Percentiles rank a stretch among this genome's conserved stretches.
Conservation (phyloP, 805 yeast genomes). For the Saccharomycopsis sp. region DNA sequence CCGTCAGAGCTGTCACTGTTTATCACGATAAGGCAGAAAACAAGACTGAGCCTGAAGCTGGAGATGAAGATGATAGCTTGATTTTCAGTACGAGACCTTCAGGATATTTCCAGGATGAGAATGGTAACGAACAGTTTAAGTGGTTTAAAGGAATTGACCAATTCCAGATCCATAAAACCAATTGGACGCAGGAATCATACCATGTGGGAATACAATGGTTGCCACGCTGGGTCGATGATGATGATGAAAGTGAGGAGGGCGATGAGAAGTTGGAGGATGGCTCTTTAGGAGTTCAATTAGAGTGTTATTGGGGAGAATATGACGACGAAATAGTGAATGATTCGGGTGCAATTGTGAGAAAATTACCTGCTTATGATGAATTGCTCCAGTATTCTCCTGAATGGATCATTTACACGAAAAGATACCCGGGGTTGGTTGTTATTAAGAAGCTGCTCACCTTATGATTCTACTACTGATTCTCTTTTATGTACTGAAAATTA, state of each 20-base stretch:
- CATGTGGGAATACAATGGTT: constrained; percentile 72
- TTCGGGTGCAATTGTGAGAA: constrained; percentile 34
- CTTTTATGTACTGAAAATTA: too few relatives aligned
- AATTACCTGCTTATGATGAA: constrained; percentile 69
- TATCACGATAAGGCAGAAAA: constrained; percentile 31
- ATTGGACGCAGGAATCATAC: constrained; percentile 47
- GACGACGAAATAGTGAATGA: constrained; percentile 35
- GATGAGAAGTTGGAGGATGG: constrained; percentile 29
- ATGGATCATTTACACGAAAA: constrained; percentile 58
- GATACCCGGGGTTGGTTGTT: constrained; percentile 61
- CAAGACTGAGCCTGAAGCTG: constrained; percentile 1
- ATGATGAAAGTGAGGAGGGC: constrained; percentile 29
- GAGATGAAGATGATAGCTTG: background rate
- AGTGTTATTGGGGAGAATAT: constrained; percentile 78
- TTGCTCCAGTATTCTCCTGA: constrained; percentile 60
- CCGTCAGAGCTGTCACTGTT: constrained; percentile 57
- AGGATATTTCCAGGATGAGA: constrained; percentile 28
- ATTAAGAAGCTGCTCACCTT: constrained; percentile 32
- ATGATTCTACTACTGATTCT: too few relatives aligned
- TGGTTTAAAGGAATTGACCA: constrained; percentile 57
- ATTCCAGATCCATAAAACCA: constrained; percentile 56
- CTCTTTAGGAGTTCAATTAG: constrained; percentile 48
- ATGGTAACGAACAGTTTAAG: constrained; percentile 45
- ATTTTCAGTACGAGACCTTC: constrained; percentile 13
- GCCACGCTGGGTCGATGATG: constrained; percentile 49